These are phyloP conservation scores for Didymella pinodella DNA, from an alignment of 2,329 filamentous ascomycete species.

Conservation along the genomic window DNA sequence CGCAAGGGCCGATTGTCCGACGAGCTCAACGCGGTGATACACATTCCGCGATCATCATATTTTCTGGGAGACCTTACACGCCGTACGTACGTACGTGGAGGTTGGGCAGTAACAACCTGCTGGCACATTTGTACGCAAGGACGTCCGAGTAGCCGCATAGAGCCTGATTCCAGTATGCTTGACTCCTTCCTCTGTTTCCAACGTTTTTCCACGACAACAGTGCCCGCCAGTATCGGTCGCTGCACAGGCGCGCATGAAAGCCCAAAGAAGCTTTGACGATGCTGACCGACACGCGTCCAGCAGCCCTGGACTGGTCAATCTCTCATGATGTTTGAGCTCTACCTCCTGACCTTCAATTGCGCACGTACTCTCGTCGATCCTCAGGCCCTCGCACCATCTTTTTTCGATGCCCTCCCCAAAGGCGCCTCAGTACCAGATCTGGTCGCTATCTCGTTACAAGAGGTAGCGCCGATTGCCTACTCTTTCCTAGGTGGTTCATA, in stretches of 20 bases:
- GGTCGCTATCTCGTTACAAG: conserved; percentile 77
- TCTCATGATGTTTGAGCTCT: conserved; percentile 65
- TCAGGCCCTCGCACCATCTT: conserved; percentile 73
- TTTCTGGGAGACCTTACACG: background rate
- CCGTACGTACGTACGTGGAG: background rate
- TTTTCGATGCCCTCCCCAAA: conserved; percentile 58
- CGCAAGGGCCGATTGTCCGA: conserved; percentile 12
- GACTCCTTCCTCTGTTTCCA: background rate
- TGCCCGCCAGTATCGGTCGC: too few species aligned
- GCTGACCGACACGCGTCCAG: conserved; percentile 34
- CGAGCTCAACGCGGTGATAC: conserved; percentile 5
- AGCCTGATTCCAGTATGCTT: conserved; percentile 5
- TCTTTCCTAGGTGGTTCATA: conserved; percentile 86
- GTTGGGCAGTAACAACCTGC: background rate
- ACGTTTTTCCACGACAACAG: background rate
- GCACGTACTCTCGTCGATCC: conserved; percentile 75
- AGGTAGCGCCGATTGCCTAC: conserved; percentile 83
- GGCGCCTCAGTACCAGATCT: conserved; percentile 68
- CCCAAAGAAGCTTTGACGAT: conserved; percentile 20
- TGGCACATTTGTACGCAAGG: background rate
- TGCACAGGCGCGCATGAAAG: background rate
- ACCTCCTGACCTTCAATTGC: conserved; percentile 91
- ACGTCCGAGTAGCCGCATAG: background rate
- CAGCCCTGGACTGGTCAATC: conserved; percentile 7
- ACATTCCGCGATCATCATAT: background rate